Base-by-base conservation (phyloP, 371 early-diverging fungal species). In the Sporodiniella umbellata region DNA sequence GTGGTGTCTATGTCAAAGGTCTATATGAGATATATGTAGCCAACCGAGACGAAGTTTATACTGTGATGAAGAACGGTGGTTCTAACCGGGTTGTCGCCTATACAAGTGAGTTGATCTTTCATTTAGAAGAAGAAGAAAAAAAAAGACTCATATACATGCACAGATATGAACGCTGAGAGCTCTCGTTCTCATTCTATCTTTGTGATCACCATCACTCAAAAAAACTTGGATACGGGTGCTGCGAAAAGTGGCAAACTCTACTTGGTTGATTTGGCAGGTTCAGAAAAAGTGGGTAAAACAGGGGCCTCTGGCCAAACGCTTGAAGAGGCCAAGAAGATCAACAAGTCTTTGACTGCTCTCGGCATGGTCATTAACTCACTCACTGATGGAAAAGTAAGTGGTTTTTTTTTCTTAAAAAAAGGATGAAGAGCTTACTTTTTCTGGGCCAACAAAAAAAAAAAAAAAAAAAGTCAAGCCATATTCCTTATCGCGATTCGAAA, bases 311-410 rank as follows among this genome's bases (percentile, higher is more conserved):
- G 99, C 18, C 94, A 96, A 66, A 94, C 99, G 8, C 71, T 99
- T 30, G 98, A 99, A 79, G 99, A 99, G 72, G 99, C 99, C 54
- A 97, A 98, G 71, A 96, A 95, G 75, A 99, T 99, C 73, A 99
- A 99, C 82, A 98, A 94, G 75, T 97, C 97, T 0, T 80, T 99
- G 10, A 92, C 95, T 2, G 93, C 96, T 0, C 80, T 58, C 33
- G 58, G 99, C 38, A 99, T 96, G 92, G 99, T 99, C 49, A 99
- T 58, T 19, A 58, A 58, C 33, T 51, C 55, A 95, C 66, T 99
- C 49, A 93, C 94, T 8, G 93, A 92, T 59, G 92, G 91, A 64
- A 88, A 93, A 74, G 91, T 89, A 75, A 35, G 8, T n/a, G n/a
- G n/a, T n/a, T n/a, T n/a, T n/a, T n/a, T n/a, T n/a, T n/a, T n/a